Conservation (phyloP, 768 basidiomycete species). For the Albatrellus ellisii region DNA sequence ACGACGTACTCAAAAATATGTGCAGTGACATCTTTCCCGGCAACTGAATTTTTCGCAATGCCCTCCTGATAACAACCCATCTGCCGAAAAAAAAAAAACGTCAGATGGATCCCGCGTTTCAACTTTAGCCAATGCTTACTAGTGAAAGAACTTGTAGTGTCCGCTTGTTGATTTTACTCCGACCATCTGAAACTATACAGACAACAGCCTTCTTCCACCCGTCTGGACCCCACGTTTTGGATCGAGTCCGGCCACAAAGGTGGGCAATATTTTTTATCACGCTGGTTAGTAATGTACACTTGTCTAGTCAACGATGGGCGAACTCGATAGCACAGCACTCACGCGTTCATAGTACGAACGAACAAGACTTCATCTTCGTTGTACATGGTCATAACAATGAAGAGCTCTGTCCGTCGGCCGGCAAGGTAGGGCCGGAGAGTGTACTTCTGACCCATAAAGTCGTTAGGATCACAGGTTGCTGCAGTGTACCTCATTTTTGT, state of each 20-base stretch:
- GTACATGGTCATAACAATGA: conserved; percentile 96
- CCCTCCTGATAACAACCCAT: conserved; percentile 88
- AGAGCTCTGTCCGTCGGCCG: conserved; percentile 77
- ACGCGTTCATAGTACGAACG: conserved; percentile 76
- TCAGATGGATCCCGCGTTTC: too few species aligned
- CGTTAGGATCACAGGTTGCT: conserved; percentile 81
- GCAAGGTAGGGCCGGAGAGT: conserved; percentile 69
- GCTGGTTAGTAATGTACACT: conserved; percentile 23
- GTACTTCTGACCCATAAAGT: conserved; percentile 69
- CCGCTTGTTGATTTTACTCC: conserved; percentile 78
- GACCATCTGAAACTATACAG: conserved; percentile 77
- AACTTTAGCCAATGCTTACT: conserved; percentile 38
- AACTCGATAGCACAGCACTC: conserved; percentile 18
- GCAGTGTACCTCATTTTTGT: conserved; percentile 83
- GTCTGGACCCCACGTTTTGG: conserved; percentile 77
- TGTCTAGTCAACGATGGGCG: background rate
- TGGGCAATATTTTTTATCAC: conserved; percentile 83
- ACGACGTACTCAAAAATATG: conserved; percentile 76
- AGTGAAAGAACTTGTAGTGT: conserved; percentile 82
- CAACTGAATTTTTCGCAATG: conserved; percentile 79
- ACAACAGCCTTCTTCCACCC: conserved; percentile 90
- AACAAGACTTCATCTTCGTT: conserved; percentile 83
- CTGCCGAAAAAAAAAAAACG: too few species aligned
- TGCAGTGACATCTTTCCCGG: conserved; percentile 82
- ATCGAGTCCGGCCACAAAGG: conserved; percentile 53